Percentiles rank a stretch among this genome's conserved stretches.
phyloP scores from a whole-genome alignment of 2,329 filamentous ascomycete genomes.

The Pleomassaria siparia region DNA sequence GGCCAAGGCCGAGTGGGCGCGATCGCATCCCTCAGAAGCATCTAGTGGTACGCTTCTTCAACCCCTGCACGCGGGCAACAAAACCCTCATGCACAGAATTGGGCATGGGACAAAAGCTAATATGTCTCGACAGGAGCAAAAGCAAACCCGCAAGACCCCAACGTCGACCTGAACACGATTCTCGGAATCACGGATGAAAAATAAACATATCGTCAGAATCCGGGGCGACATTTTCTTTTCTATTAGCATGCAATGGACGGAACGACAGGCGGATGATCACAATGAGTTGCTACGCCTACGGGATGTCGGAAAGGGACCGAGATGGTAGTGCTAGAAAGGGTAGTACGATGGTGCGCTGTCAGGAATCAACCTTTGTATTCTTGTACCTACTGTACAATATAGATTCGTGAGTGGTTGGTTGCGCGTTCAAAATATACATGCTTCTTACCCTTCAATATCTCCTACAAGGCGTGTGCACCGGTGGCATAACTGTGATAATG shows the following conservation, averaged over 20 bases:
- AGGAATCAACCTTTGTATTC: constrained; percentile 36
- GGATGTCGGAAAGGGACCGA: constrained; percentile 12
- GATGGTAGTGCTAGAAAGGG: constrained; percentile 6
- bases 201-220: constrained; percentile 21
- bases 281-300: constrained; percentile 5
- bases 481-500: neutral
- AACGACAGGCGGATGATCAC: constrained; percentile 17
- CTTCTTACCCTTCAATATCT: constrained; percentile 10
- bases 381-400: constrained; percentile 48
- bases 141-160: constrained; percentile 76
- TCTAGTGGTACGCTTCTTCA: constrained; percentile 28
- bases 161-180: constrained; percentile 85
- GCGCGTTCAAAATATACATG: constrained; percentile 38
- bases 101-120: constrained; percentile 8
- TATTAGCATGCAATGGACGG: constrained; percentile 13
- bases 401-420: constrained; percentile 38
- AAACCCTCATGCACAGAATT: neutral
- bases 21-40: constrained; percentile 61
- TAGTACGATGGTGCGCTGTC: constrained; percentile 10
- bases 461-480: neutral
- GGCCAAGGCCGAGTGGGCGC: constrained; percentile 87
- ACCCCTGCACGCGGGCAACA: neutral
- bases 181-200: constrained; percentile 41
- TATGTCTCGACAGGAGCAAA: constrained; percentile 51
- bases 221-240: constrained; percentile 16